Base-by-base conservation (phyloP, 768 basidiomycete species). In the Cystoderma amianthinum region DNA sequence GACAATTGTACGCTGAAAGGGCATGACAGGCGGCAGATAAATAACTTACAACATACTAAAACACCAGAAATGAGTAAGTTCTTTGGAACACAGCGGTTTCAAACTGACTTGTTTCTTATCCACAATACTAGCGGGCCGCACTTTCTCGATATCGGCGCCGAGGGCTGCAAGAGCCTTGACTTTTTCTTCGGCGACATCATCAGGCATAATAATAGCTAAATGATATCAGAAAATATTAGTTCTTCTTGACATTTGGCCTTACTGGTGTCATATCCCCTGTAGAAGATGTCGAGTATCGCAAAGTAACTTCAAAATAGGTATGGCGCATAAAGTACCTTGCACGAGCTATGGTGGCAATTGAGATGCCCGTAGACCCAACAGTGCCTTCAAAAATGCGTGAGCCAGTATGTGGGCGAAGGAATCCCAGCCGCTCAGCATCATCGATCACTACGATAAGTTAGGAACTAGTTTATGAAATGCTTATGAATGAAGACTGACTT, bases 321-420 rank as follows among this genome's bases (percentile, higher is more conserved):
- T 44, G 23, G 38, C 40, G 50, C 74, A n/a, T n/a, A n/a, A n/a
- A n/a, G 37, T 49, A 88, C 91, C 85, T 81, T 9, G 93, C 92
- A 48, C 76, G 74, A 1, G 92, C 87, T 38, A 99, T 86, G 2
- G 88, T 96, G 0, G 96, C 95, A 38, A 99, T 82, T 1, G 93
- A 96, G 43, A 98, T 98, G 4, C 96, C 93, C 0, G 93, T 96
- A 0, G 90, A 93, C 5, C 91, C 96, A 3, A 95, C 90, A 0
- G 95, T 99, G 3, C 96, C 96, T 60, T 98, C 96, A 44, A 98
- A 99, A 28, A 99, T 92, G 5, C 89, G 80, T 0, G 89, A 96
- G 4, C 87, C 85, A 0, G 90, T 93, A 46, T 92, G 61, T 0
- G 94, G 96, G 42, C 82, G 75, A 1, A 99, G 64, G 2, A 91